Conservation (phyloP, 192 early-diverging fungal species). For the Dispira parvispora region DNA sequence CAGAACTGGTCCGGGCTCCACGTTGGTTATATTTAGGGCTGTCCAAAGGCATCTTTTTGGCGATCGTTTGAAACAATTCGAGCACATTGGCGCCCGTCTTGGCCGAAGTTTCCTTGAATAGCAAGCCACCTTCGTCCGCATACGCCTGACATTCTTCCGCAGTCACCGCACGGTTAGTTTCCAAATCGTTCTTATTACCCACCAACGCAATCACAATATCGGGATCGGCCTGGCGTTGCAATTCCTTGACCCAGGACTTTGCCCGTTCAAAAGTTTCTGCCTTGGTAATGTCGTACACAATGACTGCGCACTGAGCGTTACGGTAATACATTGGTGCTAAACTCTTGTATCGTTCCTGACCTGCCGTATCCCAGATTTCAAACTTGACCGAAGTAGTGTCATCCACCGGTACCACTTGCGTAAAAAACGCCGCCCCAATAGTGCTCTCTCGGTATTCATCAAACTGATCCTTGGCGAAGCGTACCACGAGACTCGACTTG, state of each 20-base stretch:
- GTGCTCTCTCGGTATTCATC: conserved; percentile 88
- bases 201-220: conserved; percentile 57
- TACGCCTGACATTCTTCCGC: conserved; percentile 48
- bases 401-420: conserved; percentile 69
- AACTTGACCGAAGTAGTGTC: conserved; percentile 84
- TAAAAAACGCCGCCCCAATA: conserved; percentile 63
- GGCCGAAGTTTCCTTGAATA: conserved; percentile 53
- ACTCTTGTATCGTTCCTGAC: conserved; percentile 56
- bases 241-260: conserved; percentile 55
- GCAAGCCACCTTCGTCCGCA: conserved; percentile 39
- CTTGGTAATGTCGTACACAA: conserved; percentile 64
- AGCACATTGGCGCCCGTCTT: conserved; percentile 43
- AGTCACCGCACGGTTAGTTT: conserved; percentile 44
- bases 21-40: conserved; percentile 19
- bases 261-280: conserved; percentile 48
- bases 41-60: conserved; percentile 52
- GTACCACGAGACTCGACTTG: conserved; percentile 58
- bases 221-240: conserved; percentile 53
- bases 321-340: conserved; percentile 62
- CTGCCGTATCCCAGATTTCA: conserved; percentile 79
- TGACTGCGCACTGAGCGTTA: conserved; percentile 52
- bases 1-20: conserved; percentile 10
- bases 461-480: conserved; percentile 86
- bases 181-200: conserved; percentile 50
- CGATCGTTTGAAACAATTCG: conserved; percentile 40